Base-by-base conservation (phyloP, 2,329 filamentous ascomycete genomes). In the Sporothrix inflata region DNA sequence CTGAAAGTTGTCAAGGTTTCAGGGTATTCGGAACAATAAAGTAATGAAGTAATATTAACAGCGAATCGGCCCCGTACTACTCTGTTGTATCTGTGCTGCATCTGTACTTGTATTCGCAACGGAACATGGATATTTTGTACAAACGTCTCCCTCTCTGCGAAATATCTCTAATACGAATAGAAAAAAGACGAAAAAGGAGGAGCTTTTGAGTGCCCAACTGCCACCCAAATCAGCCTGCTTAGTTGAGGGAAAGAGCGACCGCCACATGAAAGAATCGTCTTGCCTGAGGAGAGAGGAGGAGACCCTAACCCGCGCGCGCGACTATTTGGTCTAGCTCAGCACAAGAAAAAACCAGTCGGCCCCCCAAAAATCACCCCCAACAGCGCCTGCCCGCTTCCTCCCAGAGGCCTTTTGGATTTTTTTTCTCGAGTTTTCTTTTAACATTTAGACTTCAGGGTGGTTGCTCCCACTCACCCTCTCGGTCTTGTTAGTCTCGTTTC, bases 311-410 rank as follows among this genome's bases (percentile, higher is more conserved):
- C 21, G 68, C 60, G 45, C 42, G 51, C 51, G 27, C 34, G 45
- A 38, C 69, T 49, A 40, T 63, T 70, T 71, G 27, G 63, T 38
- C 70, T 73, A 72, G 72, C 74, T 74, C 72, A 70, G 65, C 74
- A 74, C 71, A 67, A 73, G 51, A 70, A 72, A 68, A 57, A 42
- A 27, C 40, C 63, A 49, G 21, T 49, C 21, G 38, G 60, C 38
- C 21, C 63, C 40, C 47, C 47, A 57, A 57, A 53, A n/a, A 27
- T 45, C 14, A 8, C 57, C 30, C 27, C 47, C 45, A 68, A 34
- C 30, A 68, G 30, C 47, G 30, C 65, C 27, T 53, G 65, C 47
- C 63, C 40, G 40, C 24, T 66, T 34, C 49, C 42, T 66, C 24
- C 42, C 42, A 66, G 42, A 27, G 60, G n/a, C 11, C 12, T 9